Evolutionary conservation across 768 basidiomycete species (phyloP).

Genomic region (Pleurotus cornucopiae): DNA sequence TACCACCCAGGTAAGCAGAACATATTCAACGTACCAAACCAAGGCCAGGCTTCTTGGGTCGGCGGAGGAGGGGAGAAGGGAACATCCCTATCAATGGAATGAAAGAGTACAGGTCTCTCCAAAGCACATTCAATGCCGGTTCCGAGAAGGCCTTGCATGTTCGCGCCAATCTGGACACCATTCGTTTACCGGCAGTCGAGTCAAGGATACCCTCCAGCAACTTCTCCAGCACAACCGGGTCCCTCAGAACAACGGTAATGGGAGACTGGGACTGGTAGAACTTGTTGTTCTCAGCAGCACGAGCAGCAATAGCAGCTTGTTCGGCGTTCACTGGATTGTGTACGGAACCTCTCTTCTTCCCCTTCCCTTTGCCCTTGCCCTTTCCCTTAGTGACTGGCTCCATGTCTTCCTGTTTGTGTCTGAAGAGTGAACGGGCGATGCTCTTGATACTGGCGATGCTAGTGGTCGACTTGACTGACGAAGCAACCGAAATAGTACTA

Average conservation of each 20-base stretch:
- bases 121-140: slow-evolving; percentile 66
- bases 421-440: slow-evolving; percentile 6
- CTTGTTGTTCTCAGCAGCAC: slow-evolving; percentile 2
- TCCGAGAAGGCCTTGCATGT: slow-evolving; percentile 74
- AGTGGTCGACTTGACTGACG: slow-evolving; percentile 1
- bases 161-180: slow-evolving; percentile 66
- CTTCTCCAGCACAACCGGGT: slow-evolving; percentile 53
- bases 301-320: background rate
- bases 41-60: slow-evolving; percentile 65
- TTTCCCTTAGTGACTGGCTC: slow-evolving; percentile 3
- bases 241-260: slow-evolving; percentile 42
- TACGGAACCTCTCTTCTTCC: slow-evolving; percentile 8
- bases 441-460: slow-evolving; percentile 9
- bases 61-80: slow-evolving; percentile 63
- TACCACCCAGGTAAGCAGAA: background rate
- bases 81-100: slow-evolving; percentile 70
- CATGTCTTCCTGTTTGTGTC: slow-evolving; percentile 4
- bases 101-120: slow-evolving; percentile 76
- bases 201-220: slow-evolving; percentile 45
- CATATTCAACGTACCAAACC: slow-evolving; percentile 56
- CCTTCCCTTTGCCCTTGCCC: background rate
- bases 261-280: slow-evolving; percentile 5
- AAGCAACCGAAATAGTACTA: background rate
- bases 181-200: slow-evolving; percentile 60
- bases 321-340: background rate